Base-by-base conservation (phyloP, 2,329 filamentous ascomycete genomes). In the Fusarium solani-melongenae region DNA sequence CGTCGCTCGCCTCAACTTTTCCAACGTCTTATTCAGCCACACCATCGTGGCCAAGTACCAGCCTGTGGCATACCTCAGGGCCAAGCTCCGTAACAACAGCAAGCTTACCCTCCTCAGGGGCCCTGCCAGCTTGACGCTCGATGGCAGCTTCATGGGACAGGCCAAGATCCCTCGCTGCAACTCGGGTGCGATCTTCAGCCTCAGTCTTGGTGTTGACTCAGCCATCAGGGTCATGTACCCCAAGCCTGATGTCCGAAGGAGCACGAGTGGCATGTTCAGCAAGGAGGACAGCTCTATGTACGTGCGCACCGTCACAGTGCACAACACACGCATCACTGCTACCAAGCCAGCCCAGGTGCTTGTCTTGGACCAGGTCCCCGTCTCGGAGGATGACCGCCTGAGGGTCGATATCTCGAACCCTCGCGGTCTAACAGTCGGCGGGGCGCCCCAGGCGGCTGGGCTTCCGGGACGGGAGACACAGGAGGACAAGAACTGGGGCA, bases 11-110 rank as follows among this genome's bases (percentile, higher is more conserved):
- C 80, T 92, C 55, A 77, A 82, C 11, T 88, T 91, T 68, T 78
- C 83, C 27, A 82, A 84, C 64, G 83, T 91, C 33, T 71, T 80
- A 36, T 90, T 92, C 79, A 86, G 85, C 51, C 87, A 91, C 79
- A 88, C 89, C 57, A 79, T 90, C 36, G 86, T 92, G 5, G 87
- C 90, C 63, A 92, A 92, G 80, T 87, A 90, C 73, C 87, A 88
- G 66, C 84, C 88, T 3, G 87, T 83, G 4, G 90, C 90, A 2
- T 91, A 90, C 81, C 86, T 92, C 61, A 87, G 88, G 69, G 89
- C 89, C 17, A 84, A 85, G 60, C 79, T 92, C 44, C 84, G 83
- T 59, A 92, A 92, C 79, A 82, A 79, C 17, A 89, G 86, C 76
- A 86, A 85, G 70, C 83, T 91, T 49, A 88, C 88, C 0, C 83